phyloP scores from a whole-genome alignment of 768 basidiomycete species.

The Phylloporus scabripes region DNA sequence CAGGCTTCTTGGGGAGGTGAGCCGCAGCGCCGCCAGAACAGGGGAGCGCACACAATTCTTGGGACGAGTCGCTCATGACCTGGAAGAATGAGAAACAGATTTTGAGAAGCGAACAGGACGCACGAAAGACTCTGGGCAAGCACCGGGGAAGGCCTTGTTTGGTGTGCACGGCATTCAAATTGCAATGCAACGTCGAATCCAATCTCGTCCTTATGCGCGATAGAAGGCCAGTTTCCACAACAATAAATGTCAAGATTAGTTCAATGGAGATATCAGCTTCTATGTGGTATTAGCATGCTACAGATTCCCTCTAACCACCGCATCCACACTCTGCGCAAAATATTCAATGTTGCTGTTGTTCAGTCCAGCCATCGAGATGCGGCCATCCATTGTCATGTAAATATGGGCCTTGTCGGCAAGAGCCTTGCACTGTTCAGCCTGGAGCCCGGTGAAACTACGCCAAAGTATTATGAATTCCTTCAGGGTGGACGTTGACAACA shows the following conservation, averaged over 20 bases:
- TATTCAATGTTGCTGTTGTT: slow-evolving; percentile 82
- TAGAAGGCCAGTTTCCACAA: slow-evolving; percentile 10
- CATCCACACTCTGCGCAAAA: slow-evolving; percentile 83
- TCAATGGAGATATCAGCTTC: slow-evolving; percentile 17
- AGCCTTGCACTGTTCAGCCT: slow-evolving; percentile 68
- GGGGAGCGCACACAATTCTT: slow-evolving; percentile 3
- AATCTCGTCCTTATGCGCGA: slow-evolving; percentile 20
- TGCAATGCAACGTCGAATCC: slow-evolving; percentile 15
- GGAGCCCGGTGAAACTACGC: slow-evolving; percentile 79
- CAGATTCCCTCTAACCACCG: slow-evolving; percentile 72
- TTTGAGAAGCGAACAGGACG: slow-evolving; percentile 3
- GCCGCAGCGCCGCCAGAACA: slow-evolving; percentile 4
- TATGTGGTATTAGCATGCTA: slow-evolving; percentile 36
- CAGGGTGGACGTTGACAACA: not conserved
- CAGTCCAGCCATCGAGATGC: slow-evolving; percentile 91
- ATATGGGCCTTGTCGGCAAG: slow-evolving; percentile 86
- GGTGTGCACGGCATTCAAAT: not conserved
- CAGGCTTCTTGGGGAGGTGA: slow-evolving; percentile 14
- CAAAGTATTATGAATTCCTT: slow-evolving; percentile 1
- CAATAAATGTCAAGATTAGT: slow-evolving; percentile 17
- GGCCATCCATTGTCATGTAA: slow-evolving; percentile 92
- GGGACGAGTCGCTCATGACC: slow-evolving; percentile 19
- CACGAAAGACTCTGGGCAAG: slow-evolving; percentile 22
- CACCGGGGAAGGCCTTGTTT: slow-evolving; percentile 16
- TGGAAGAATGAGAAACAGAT: slow-evolving; percentile 1